phyloP scores from a whole-genome alignment of 73 alveolate species.

The Stentor coeruleus region DNA sequence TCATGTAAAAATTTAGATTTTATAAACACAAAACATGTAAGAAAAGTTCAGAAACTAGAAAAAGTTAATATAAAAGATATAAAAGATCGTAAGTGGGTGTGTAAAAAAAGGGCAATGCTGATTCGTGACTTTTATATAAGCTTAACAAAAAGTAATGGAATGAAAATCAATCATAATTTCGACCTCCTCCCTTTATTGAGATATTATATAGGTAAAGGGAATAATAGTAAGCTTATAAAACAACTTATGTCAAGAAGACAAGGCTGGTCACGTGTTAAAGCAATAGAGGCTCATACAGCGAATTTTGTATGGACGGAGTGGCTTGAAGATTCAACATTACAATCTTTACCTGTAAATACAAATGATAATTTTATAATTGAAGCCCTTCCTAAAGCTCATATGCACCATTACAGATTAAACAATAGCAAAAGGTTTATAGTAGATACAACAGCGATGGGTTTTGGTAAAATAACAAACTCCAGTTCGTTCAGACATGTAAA shows the following conservation, averaged over 20 bases:
- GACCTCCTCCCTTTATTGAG: not conserved
- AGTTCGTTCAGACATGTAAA: constrained; percentile 9
- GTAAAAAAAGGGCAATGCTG: not conserved
- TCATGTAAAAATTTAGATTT: too few species aligned
- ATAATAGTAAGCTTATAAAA: constrained; percentile 49
- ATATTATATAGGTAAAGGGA: constrained; percentile 50
- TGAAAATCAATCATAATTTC: not conserved
- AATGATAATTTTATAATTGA: not conserved
- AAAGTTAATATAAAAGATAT: not conserved
- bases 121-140: not conserved
- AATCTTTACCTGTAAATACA: not conserved
- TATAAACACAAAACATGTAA: not conserved
- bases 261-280: constrained; percentile 31
- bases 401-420: not conserved
- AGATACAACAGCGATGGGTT: not conserved
- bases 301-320: constrained; percentile 21
- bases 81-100: not conserved
- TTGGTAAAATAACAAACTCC: not conserved
- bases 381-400: too few species aligned
- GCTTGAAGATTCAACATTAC: not conserved
- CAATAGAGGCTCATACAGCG: not conserved
- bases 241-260: constrained; percentile 47
- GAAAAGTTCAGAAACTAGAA: not conserved
- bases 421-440: not conserved
- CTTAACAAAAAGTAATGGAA: constrained; percentile 1